Conservation (phyloP, 345 rosid genomes). For the Lepidium didymum region DNA sequence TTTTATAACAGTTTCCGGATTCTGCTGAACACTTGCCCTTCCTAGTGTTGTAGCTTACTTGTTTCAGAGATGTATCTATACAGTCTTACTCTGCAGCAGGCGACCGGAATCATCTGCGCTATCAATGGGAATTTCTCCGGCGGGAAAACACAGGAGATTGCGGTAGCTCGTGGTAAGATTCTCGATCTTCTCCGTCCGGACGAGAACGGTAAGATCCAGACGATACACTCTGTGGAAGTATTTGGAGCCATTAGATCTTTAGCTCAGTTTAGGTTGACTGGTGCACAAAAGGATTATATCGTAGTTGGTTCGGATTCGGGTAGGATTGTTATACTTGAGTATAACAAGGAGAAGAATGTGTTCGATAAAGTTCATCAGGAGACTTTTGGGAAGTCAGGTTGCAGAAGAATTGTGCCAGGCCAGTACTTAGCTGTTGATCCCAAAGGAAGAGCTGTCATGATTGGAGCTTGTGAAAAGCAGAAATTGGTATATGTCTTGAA, state of each 20-base stretch:
- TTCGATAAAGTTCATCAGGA: slow-evolving; percentile 92
- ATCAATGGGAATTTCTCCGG: slow-evolving; percentile 97
- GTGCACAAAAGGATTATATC: slow-evolving; percentile 81
- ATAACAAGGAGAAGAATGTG: slow-evolving; percentile 75
- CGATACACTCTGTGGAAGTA: slow-evolving; percentile 79
- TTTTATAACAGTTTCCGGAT: not conserved
- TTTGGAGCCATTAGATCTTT: slow-evolving; percentile 87
- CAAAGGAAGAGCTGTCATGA: slow-evolving; percentile 91
- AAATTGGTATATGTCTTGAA: slow-evolving; percentile 91
- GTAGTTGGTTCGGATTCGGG: slow-evolving; percentile 99
- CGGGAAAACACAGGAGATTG: slow-evolving; percentile 81
- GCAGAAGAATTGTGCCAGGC: slow-evolving; percentile 90
- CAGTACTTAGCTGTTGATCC: slow-evolving; percentile 93
- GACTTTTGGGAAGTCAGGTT: slow-evolving; percentile 94
- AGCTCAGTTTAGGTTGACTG: slow-evolving; percentile 90
- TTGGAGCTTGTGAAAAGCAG: slow-evolving; percentile 96
- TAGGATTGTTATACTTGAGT: slow-evolving; percentile 83
- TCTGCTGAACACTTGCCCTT: slow-evolving; percentile 1
- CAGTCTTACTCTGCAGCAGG: slow-evolving; percentile 84
- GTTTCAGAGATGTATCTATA: slow-evolving; percentile 68
- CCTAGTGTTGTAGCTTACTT: not conserved
- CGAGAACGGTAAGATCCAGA: slow-evolving; percentile 82
- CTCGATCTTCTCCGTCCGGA: slow-evolving; percentile 95
- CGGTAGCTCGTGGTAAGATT: slow-evolving; percentile 90
- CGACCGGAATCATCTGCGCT: slow-evolving; percentile 81